phyloP scores from a whole-genome alignment of 2,329 filamentous ascomycete genomes.

The Aspergillus spinulosporus region DNA sequence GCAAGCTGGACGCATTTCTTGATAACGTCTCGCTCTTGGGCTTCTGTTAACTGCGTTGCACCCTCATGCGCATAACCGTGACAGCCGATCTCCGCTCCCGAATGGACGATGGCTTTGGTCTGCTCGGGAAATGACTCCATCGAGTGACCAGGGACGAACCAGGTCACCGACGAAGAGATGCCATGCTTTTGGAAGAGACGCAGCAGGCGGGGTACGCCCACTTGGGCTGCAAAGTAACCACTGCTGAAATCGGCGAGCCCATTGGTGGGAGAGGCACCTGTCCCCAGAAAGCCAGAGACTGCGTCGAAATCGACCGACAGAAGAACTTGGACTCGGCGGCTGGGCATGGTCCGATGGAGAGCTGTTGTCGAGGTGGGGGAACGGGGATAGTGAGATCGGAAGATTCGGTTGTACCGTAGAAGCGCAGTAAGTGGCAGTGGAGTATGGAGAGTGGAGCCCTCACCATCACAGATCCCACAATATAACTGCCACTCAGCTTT shows the following conservation, averaged over 20 bases:
- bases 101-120: conserved; percentile 52
- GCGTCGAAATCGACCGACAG: conserved; percentile 58
- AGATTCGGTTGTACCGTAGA: neutral
- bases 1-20: conserved; percentile 72
- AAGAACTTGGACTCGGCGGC: conserved; percentile 26
- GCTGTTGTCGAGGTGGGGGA: neutral
- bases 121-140: conserved; percentile 59
- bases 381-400: neutral
- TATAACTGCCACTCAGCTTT: neutral
- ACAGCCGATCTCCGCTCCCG: conserved; percentile 54
- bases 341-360: neutral
- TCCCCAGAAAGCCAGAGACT: conserved; percentile 61
- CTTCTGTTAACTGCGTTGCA: conserved; percentile 65
- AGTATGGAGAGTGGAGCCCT: neutral
- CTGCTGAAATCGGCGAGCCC: conserved; percentile 55
- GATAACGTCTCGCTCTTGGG: conserved; percentile 72
- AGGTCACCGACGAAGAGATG: conserved; percentile 56
- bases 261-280: conserved; percentile 51
- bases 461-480: neutral
- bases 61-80: conserved; percentile 71
- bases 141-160: conserved; percentile 62
- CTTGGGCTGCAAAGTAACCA: conserved; percentile 57
- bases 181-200: conserved; percentile 54
- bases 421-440: neutral
- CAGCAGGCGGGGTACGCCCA: conserved; percentile 58